These are phyloP conservation scores for Exophiala sideris DNA, from an alignment of 2,329 filamentous ascomycete species.

Conservation along the genomic window DNA sequence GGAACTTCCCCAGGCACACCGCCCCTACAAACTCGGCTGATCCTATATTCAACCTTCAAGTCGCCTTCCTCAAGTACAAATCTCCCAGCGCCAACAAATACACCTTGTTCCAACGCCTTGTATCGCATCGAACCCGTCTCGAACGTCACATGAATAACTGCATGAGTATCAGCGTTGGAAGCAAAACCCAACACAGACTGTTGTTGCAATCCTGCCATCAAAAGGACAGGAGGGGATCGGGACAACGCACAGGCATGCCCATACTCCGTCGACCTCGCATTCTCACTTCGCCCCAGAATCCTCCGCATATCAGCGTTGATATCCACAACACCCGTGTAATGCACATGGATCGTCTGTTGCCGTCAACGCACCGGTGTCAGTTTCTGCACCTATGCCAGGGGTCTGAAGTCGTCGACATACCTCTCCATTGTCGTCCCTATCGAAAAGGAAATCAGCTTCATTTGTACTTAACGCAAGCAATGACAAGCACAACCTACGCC, in stretches of 20 bases:
- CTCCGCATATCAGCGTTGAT: constrained; percentile 34
- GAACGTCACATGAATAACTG: constrained; percentile 38
- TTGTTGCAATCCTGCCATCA: neutral
- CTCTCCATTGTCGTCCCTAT: constrained; percentile 34
- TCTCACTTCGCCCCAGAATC: constrained; percentile 34
- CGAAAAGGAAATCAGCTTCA: neutral
- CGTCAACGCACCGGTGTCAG: neutral
- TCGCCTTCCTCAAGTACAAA: constrained; percentile 32
- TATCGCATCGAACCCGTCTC: constrained; percentile 43
- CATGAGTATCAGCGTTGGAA: neutral
- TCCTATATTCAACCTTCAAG: constrained; percentile 39
- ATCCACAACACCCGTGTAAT: constrained; percentile 41
- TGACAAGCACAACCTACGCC: constrained; percentile 33
- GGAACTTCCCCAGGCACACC: neutral
- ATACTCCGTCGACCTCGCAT: constrained; percentile 37
- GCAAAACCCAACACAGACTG: neutral
- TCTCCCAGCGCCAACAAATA: constrained; percentile 41
- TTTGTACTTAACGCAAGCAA: neutral
- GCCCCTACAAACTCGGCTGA: constrained; percentile 32
- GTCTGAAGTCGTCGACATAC: constrained; percentile 26
- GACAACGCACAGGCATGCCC: constrained; percentile 39
- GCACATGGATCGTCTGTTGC: constrained; percentile 36
- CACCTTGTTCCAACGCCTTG: constrained; percentile 39
- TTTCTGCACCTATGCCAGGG: neutral
- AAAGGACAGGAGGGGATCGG: neutral